These are phyloP conservation scores for Coniosporium apollinis DNA, from an alignment of 495 filamentous ascomycete genomes.

Conservation along the genomic window DNA sequence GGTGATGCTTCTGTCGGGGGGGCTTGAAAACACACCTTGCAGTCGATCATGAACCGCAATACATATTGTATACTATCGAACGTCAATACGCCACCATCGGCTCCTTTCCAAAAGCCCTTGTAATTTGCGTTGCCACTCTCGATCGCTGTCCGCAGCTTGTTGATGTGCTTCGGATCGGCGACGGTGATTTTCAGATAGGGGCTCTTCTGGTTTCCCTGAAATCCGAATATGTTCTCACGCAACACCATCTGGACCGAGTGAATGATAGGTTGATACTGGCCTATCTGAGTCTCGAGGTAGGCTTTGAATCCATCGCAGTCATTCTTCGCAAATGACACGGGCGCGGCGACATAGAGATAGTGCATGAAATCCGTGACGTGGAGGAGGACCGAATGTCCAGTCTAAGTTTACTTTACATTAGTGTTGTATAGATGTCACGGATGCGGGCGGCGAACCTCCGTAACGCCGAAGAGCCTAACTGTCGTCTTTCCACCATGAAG, in stretches of 20 bases:
- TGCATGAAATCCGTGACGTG: slow-evolving; percentile 94
- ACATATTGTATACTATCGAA: slow-evolving; percentile 95
- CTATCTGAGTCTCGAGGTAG: slow-evolving; percentile 62
- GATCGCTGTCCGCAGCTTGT: slow-evolving; percentile 50
- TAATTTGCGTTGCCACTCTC: slow-evolving; percentile 69
- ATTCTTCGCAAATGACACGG: slow-evolving; percentile 54
- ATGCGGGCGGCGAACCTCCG: slow-evolving; percentile 40
- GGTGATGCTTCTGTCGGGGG: slow-evolving; percentile 2
- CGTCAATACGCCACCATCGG: slow-evolving; percentile 54
- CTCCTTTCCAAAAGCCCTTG: slow-evolving; percentile 70
- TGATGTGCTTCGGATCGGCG: slow-evolving; percentile 68
- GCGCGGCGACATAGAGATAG: slow-evolving; percentile 88
- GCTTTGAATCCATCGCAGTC: slow-evolving; percentile 61
- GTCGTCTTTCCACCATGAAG: slow-evolving; percentile 52
- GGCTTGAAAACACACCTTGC: slow-evolving; percentile 36
- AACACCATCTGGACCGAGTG: slow-evolving; percentile 61
- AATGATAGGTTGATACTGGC: slow-evolving; percentile 43
- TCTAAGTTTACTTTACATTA: too few relatives aligned
- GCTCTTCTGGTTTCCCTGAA: slow-evolving; percentile 78
- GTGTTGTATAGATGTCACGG: too few relatives aligned
- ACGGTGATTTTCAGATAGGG: slow-evolving; percentile 89
- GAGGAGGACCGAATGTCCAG: slow-evolving; percentile 82
- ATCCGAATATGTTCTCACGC: slow-evolving; percentile 80
- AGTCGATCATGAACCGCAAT: slow-evolving; percentile 94
- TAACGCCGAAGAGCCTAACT: slow-evolving; percentile 90